Evolutionary conservation across 805 yeast species (phyloP).

Genomic region (Yamadazyma insecticola): DNA sequence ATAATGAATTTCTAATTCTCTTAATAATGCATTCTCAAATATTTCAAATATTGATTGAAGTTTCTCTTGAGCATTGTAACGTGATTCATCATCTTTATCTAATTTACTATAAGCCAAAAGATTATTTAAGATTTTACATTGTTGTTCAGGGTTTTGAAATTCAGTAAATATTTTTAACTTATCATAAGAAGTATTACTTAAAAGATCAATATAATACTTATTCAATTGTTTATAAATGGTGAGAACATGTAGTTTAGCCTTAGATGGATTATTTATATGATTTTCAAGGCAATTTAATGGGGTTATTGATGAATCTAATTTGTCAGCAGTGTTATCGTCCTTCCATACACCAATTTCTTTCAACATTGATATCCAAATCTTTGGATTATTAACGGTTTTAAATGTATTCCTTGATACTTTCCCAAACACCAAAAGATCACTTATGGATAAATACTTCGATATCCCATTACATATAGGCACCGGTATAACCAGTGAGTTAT

Average conservation of each 20-base stretch:
- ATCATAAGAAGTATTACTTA: conserved; percentile 34
- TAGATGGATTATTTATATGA: conserved; percentile 18
- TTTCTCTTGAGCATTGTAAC: conserved; percentile 32
- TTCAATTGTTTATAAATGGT: conserved; percentile 34
- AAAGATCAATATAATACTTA: conserved; percentile 45
- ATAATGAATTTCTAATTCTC: conserved; percentile 61
- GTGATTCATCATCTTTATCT: conserved; percentile 25
- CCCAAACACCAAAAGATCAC: conserved; percentile 36
- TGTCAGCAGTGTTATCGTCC: conserved; percentile 11
- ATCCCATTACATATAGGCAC: conserved; percentile 31
- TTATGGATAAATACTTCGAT: conserved; percentile 28
- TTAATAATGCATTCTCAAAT: conserved; percentile 64
- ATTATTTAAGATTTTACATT: conserved; percentile 41
- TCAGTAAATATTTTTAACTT: conserved; percentile 43
- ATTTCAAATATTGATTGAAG: conserved; percentile 57
- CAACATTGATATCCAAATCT: conserved; percentile 35
- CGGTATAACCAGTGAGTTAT: conserved; percentile 35
- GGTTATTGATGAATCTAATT: conserved; percentile 2
- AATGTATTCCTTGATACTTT: conserved; percentile 35
- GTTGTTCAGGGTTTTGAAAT: conserved; percentile 48
- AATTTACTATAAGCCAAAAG: conserved; percentile 35
- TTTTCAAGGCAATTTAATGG: conserved; percentile 34
- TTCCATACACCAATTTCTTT: conserved; percentile 35
- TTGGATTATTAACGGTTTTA: conserved; percentile 34
- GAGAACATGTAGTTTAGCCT: conserved; percentile 37